Base-by-base conservation (phyloP, 1,284 basidiomycete genomes). In the Vanrija pseudolonga region DNA sequence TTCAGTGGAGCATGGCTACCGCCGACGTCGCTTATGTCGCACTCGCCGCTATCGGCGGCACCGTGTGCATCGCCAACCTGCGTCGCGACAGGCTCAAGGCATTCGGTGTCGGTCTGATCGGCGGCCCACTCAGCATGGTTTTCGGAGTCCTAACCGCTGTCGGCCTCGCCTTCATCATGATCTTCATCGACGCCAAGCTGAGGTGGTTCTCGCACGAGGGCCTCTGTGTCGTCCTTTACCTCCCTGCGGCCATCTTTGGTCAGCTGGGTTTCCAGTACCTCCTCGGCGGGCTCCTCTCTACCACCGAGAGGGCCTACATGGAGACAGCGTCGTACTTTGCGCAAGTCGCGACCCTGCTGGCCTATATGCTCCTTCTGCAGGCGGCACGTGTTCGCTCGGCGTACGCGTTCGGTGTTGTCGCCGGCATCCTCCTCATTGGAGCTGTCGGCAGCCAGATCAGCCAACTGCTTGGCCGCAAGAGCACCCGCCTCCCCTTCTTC, bases 181-280 rank as follows among this genome's bases (percentile, higher is more conserved):
- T 74, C 17, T 80, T 84, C 0, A 71, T 91, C n/a, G 80, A 82
- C 11, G 86, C 84, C 70, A 81, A 63, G 7, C 62, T 70, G 54
- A 56, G 65, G 15, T 77, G 75, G 91, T 94, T 89, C 76, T 80
- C 82, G 12, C 82, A 82, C 55, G 90, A 92, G 62, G 82, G 84
- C 59, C 82, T 85, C 4, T 84, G 85, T 9, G 64, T 94, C 5
- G 66, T 83, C 12, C 76, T 96, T n/a, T 97, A 91, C 68, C 87
- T 81, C 2, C 89, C 91, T 23, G 82, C 89, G 0, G 84, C 84
- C 0, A 66, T 89, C 9, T 57, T 77, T 7, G 78, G 86, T 12
- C 49, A 62, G 42, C 56, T 73, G 44, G 44, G 58, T 7, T 56
- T 51, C 15, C 60, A 75, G 53, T 63, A 66, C 44, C 36, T 55